Conservation (phyloP, 768 basidiomycete genomes). For the Lactarius vividus region DNA sequence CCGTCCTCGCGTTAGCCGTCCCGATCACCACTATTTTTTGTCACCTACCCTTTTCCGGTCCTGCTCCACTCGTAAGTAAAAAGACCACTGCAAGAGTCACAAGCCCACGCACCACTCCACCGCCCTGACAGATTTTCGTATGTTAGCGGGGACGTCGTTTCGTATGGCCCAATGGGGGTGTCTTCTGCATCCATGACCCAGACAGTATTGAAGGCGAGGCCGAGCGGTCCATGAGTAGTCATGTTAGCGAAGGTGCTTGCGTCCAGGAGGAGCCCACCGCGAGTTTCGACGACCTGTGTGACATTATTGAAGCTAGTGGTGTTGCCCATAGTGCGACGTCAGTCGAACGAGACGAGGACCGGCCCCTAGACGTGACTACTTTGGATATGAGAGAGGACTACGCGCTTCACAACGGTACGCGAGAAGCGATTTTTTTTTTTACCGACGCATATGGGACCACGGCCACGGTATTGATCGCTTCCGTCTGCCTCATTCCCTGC, state of each 20-base stretch:
- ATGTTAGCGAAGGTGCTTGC: constrained; percentile 8
- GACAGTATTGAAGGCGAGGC: constrained; percentile 13
- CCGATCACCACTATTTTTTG: background rate
- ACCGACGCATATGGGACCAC: background rate
- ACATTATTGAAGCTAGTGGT: constrained; percentile 9
- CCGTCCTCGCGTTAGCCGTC: constrained; percentile 12
- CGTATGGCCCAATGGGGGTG: constrained; percentile 16
- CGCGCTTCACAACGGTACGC: background rate
- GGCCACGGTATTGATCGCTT: background rate
- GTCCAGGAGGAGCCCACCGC: constrained; percentile 19
- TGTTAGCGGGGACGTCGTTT: background rate
- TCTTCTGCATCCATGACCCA: constrained; percentile 14
- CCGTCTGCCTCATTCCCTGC: background rate
- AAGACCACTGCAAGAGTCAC: background rate
- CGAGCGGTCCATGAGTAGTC: constrained; percentile 4
- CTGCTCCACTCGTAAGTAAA: constrained; percentile 10
- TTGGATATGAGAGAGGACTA: background rate
- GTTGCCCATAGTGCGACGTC: constrained; percentile 10
- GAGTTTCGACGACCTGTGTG: constrained; percentile 11
- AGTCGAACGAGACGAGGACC: background rate
- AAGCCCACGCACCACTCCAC: constrained; percentile 17
- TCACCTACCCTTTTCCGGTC: constrained; percentile 17
- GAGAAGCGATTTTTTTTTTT: background rate
- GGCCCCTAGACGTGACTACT: background rate
- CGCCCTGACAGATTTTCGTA: constrained; percentile 15